Evolutionary conservation across 805 yeast species (phyloP), one percentile per base, ranked within the genome.

Genomic region (Komagataella kurtzmanii): DNA sequence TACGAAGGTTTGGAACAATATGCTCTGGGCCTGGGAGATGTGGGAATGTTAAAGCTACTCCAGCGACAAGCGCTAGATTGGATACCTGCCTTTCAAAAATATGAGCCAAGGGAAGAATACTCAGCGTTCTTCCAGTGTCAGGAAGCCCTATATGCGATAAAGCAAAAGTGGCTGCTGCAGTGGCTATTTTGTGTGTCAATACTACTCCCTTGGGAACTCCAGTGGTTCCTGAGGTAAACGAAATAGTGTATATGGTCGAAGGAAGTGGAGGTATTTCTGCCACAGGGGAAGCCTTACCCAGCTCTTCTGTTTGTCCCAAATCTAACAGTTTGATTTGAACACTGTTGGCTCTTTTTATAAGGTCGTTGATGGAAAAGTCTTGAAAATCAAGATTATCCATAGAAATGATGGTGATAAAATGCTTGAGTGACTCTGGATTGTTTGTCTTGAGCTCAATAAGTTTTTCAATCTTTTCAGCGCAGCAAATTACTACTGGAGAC

Each of bases 161-260:
- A 3, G 52, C 43, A 43, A 61, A 64, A 6, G 66, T 58, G 21
- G 64, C 58, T 51, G 71, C 71, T 24, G 73, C 61, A 10, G 67
- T 67, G 17, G 78, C 72, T 56, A 80, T 81, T 49, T 62, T 64
- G 56, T 85, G 89, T 30, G 77, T 72, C 55, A 83, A 68, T 30
- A 80, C 78, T 23, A 83, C 91, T 59, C 91, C 91, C 69, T 85
- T 86, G 55, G 91, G 88, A 46, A 81, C 76, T 52, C 93, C 90
- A n/a, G 86, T 80, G 19, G 88, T 81, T 50, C 88, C 88, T 0
- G 85, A 79, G 12, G 87, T 72, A 57, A 71, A 72, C 18, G 72
- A 68, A 30, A 72, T 69, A 19, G 76, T 71, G 56, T 64, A 70
- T 21, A 65, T 54, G 10, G 72, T 56, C 10, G 69, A 68, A 60